Conservation (phyloP, 2,329 filamentous ascomycete species). For the Monilinia laxa region DNA sequence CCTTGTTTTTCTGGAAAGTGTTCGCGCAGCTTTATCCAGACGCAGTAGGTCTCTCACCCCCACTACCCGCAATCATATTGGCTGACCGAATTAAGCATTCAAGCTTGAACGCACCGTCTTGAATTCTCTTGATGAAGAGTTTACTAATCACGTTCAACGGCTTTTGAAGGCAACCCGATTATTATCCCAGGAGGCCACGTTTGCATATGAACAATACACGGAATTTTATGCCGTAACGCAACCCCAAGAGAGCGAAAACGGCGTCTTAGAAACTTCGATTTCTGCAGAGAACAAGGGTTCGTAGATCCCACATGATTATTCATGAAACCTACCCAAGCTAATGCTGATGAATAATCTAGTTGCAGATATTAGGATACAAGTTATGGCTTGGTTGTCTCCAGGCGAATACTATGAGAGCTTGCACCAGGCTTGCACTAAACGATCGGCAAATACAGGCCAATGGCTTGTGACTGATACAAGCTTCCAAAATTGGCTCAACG, state of each 20-base stretch:
- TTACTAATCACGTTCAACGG: slow-evolving; percentile 16
- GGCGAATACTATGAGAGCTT: slow-evolving; percentile 18
- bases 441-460: slow-evolving; percentile 19
- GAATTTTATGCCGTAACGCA: slow-evolving; percentile 11
- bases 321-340: slow-evolving; percentile 3
- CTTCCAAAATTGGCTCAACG: slow-evolving; percentile 19
- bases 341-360: slow-evolving; percentile 9
- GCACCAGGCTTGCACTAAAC: slow-evolving; percentile 17
- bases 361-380: slow-evolving; percentile 6
- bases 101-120: slow-evolving; percentile 18
- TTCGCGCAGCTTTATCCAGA: slow-evolving; percentile 13
- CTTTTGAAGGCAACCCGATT: slow-evolving; percentile 1
- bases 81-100: slow-evolving; percentile 8
- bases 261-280: neutral
- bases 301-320: neutral
- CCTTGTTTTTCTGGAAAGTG: slow-evolving; percentile 4
- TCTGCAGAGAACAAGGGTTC: slow-evolving; percentile 4
- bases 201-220: slow-evolving; percentile 5
- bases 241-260: neutral
- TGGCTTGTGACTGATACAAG: slow-evolving; percentile 12
- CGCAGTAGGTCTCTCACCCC: slow-evolving; percentile 7
- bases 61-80: neutral
- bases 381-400: slow-evolving; percentile 22
- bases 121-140: slow-evolving; percentile 14
- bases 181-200: slow-evolving; percentile 15